A percentile compares a stretch with the other conserved stretches of the same genome.
Conservation (phyloP, 257 asterid species). For the Solanum etuberosum region DNA sequence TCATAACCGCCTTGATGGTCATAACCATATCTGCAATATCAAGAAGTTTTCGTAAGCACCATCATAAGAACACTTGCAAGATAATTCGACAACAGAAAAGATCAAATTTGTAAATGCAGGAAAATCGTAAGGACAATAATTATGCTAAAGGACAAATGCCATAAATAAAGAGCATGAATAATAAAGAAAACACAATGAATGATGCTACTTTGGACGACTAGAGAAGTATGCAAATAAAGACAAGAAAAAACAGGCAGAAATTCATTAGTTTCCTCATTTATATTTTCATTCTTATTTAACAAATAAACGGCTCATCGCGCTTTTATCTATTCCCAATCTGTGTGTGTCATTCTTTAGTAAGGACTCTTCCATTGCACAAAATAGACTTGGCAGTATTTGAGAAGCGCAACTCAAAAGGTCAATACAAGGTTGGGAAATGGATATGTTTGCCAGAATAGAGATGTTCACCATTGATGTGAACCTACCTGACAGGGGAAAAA, state of each 20-base stretch:
- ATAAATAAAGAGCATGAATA: background rate
- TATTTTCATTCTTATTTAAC: background rate
- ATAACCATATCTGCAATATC: conserved; percentile 52
- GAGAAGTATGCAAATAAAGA: background rate
- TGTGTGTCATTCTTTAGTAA: background rate
- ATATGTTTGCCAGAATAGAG: background rate
- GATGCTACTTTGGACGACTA: background rate
- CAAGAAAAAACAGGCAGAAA: background rate
- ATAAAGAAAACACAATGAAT: background rate
- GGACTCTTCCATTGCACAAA: background rate
- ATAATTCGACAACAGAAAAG: background rate
- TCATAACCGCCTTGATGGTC: conserved; percentile 76
- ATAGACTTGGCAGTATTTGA: background rate
- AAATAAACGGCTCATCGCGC: background rate
- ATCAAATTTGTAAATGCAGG: background rate
- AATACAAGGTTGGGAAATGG: background rate
- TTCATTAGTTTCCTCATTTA: background rate
- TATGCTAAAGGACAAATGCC: background rate
- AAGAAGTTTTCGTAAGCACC: background rate
- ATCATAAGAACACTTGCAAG: background rate
- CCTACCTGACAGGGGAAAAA: background rate
- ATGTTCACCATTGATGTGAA: background rate
- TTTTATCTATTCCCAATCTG: background rate
- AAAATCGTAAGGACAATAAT: background rate
- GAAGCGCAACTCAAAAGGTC: background rate